phyloP scores from a whole-genome alignment of 208 protist species.

The Strigomonas galati region DNA sequence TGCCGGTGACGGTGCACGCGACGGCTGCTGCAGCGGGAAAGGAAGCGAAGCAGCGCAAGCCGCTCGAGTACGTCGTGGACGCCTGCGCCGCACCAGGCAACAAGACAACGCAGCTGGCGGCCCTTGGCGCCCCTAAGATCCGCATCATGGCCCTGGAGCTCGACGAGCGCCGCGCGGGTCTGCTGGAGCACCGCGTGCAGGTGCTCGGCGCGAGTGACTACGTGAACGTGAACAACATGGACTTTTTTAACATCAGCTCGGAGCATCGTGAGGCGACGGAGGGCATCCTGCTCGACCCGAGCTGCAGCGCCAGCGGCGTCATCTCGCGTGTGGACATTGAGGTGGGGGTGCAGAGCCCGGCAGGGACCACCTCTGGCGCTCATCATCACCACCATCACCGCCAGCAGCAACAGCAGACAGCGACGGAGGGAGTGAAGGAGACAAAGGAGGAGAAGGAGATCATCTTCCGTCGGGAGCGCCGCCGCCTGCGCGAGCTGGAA shows the following conservation, averaged over 20 bases:
- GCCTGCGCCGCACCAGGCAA: conserved; percentile 91
- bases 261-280: conserved; percentile 70
- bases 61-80: conserved; percentile 86
- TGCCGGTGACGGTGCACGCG: conserved; percentile 27
- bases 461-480: not conserved
- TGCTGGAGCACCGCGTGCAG: conserved; percentile 64
- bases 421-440: not conserved
- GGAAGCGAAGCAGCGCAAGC: conserved; percentile 12
- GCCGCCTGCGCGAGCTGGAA: not conserved
- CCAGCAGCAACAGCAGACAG: not conserved
- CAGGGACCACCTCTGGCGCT: too few species aligned
- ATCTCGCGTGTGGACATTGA: conserved; percentile 82
- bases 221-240: conserved; percentile 80
- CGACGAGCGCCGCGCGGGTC: conserved; percentile 61
- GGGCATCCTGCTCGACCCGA: conserved; percentile 90
- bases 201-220: conserved; percentile 62
- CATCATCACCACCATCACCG: too few species aligned
- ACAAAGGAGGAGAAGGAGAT: not conserved
- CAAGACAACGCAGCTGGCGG: conserved; percentile 89
- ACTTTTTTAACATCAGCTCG: conserved; percentile 82
- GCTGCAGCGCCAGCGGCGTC: conserved; percentile 89
- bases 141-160: conserved; percentile 89
- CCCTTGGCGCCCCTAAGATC: conserved; percentile 50
- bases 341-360: conserved; percentile 36
- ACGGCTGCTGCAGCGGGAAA: not conserved